Conservation (phyloP, 768 basidiomycete genomes). For the Tulasnella sp. region DNA sequence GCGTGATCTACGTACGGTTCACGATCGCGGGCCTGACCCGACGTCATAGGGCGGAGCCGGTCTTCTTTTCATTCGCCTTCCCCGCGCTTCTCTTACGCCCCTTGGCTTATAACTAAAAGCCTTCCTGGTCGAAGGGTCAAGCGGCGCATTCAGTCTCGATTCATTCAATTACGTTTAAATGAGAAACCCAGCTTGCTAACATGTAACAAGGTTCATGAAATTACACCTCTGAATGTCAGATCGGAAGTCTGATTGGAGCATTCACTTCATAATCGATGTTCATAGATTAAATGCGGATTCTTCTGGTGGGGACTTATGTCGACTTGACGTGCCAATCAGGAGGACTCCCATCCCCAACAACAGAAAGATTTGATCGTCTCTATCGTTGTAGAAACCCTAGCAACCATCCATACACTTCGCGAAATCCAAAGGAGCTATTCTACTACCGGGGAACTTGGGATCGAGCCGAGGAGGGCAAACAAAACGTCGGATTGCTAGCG, state of each 20-base stretch:
- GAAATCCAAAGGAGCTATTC: background rate
- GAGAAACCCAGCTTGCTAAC: background rate
- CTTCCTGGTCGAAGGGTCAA: background rate
- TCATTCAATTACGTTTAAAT: background rate
- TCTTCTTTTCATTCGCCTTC: too few relatives aligned
- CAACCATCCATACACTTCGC: background rate
- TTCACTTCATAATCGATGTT: background rate
- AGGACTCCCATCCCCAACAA: background rate
- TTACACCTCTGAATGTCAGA: background rate
- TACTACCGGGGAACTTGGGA: background rate
- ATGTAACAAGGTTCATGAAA: background rate
- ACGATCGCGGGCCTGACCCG: too few relatives aligned
- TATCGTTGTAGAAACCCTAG: background rate
- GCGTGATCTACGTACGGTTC: too few relatives aligned
- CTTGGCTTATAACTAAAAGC: background rate
- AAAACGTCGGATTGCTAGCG: too few relatives aligned
- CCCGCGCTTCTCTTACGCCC: too few relatives aligned
- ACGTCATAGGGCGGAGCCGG: too few relatives aligned
- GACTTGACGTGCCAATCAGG: background rate
- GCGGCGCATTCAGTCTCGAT: too few relatives aligned
- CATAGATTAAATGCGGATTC: background rate
- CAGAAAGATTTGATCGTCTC: background rate
- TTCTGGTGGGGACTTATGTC: background rate
- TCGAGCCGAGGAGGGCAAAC: too few relatives aligned
- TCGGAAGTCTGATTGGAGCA: background rate